Base-by-base conservation (phyloP, 2,329 filamentous ascomycete species). In the Pyricularia sp. region DNA sequence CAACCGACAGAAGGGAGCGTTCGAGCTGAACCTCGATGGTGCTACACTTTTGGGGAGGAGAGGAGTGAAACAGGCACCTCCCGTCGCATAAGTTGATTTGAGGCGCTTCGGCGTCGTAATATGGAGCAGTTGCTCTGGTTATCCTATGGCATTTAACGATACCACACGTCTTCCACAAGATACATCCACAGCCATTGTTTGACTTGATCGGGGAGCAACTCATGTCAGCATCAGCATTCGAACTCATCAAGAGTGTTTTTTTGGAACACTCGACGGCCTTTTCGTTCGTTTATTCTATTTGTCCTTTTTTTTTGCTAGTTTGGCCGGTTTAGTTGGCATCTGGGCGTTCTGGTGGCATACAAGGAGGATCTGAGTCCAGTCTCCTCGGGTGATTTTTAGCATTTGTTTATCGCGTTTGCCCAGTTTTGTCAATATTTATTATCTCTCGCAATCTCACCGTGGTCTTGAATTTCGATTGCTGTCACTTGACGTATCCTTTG, bases 11-110 rank as follows among this genome's bases (percentile, higher is more conserved):
- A 92, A 90, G 78, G 93, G 92, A 36, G 89, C 91, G 0, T 99
- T 99, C 73, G 95, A 99, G 79, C 85, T 99, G 65, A 97, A 89
- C 76, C 82, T 99, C 55, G 93, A 97, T 72, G 95, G 95, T 69
- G 92, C 95, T 0, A 98, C 94, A 1, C 80, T 99, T 67, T 82
- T 99, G 4, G 94, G 94, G 36, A 88, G 94, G 73, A 81, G 88
- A 70, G 83, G 82, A 26, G 82, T 85, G 73, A 87, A 88, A 74
- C 78, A 85, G 64, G 78, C 83, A 28, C 80, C 83, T 70, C 81
- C 77, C 36, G 81, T 81, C 64, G 81, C 75, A 68, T 79, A 61
- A 72, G 74, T 69, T 31, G 25, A 31, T 12, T 36, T 7, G 33
- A 17, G 33, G 33, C 33, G 33, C 33, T 12, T 17, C 0, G 33